A percentile compares a stretch with the other conserved stretches of the same genome.
phyloP scores from a whole-genome alignment of 2,329 filamentous ascomycete species.

The Xylaria sp. region DNA sequence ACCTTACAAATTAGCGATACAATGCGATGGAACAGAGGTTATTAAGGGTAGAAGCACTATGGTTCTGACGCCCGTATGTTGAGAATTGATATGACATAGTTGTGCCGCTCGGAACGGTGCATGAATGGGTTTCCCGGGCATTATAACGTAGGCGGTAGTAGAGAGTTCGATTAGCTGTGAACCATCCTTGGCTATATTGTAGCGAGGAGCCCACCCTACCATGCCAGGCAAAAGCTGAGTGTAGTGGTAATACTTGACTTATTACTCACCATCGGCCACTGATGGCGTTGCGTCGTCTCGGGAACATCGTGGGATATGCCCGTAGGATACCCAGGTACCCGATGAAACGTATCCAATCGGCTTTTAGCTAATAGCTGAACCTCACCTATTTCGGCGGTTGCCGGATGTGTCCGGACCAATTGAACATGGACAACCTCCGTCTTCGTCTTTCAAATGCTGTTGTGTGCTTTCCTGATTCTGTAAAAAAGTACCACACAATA shows the following conservation, averaged over 20 bases:
- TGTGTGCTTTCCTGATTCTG: background rate
- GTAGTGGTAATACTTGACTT: background rate
- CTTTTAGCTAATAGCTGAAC: background rate
- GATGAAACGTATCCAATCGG: background rate
- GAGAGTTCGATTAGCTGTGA: background rate
- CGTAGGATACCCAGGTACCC: background rate
- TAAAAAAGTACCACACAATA: too few species aligned
- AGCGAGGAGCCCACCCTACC: background rate
- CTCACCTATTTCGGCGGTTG: background rate
- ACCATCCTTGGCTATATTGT: background rate
- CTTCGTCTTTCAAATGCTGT: background rate
- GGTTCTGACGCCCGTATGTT: background rate
- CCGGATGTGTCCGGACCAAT: background rate
- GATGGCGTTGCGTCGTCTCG: background rate
- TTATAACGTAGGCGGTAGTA: background rate
- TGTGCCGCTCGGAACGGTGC: background rate
- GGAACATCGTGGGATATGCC: background rate
- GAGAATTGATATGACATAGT: background rate
- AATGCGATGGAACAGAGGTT: background rate
- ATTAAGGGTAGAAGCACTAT: background rate
- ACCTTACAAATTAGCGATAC: background rate
- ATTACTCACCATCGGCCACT: background rate
- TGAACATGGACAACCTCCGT: background rate
- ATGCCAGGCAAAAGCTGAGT: background rate
- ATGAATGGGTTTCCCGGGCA: background rate